Conservation (phyloP, 1,139 yeast genomes). For the Zygosaccharomyces pseudobailii region DNA sequence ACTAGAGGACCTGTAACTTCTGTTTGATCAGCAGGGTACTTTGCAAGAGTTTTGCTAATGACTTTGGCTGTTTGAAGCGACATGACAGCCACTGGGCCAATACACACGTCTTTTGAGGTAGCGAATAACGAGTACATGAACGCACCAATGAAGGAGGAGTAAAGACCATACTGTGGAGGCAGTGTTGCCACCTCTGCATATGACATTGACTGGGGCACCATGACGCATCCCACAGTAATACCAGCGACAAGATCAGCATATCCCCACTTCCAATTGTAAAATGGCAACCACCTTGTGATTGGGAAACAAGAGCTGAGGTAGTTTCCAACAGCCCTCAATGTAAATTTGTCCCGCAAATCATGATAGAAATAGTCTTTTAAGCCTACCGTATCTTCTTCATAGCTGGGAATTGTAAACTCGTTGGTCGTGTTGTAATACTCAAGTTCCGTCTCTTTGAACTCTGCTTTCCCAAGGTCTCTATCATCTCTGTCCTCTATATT, state of each 20-base stretch:
- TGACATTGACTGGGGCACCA: constrained; percentile 95
- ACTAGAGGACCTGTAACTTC: constrained; percentile 52
- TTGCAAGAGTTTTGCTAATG: constrained; percentile 55
- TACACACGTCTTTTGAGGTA: constrained; percentile 90
- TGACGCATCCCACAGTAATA: constrained; percentile 84
- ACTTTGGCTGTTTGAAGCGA: constrained; percentile 80
- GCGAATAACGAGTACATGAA: constrained; percentile 86
- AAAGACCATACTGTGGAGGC: constrained; percentile 78
- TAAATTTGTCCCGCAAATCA: constrained; percentile 15
- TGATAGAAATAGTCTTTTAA: constrained; percentile 26
- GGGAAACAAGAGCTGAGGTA: constrained; percentile 73
- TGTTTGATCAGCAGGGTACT: constrained; percentile 33
- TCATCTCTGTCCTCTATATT: not conserved
- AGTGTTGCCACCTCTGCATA: constrained; percentile 85
- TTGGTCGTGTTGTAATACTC: constrained; percentile 17
- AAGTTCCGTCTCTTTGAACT: constrained; percentile 5
- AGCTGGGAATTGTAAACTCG: constrained; percentile 16
- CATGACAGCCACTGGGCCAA: constrained; percentile 98
- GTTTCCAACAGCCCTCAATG: constrained; percentile 17
- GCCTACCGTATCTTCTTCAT: constrained; percentile 21
- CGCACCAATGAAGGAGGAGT: constrained; percentile 90
- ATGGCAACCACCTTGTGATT: constrained; percentile 72
- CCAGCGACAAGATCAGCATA: constrained; percentile 87
- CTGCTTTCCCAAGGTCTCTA: not conserved
- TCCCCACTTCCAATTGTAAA: constrained; percentile 76